These are phyloP conservation scores for Rhynchosporium secalis DNA, from an alignment of 2,329 filamentous ascomycete species.

Conservation along the genomic window DNA sequence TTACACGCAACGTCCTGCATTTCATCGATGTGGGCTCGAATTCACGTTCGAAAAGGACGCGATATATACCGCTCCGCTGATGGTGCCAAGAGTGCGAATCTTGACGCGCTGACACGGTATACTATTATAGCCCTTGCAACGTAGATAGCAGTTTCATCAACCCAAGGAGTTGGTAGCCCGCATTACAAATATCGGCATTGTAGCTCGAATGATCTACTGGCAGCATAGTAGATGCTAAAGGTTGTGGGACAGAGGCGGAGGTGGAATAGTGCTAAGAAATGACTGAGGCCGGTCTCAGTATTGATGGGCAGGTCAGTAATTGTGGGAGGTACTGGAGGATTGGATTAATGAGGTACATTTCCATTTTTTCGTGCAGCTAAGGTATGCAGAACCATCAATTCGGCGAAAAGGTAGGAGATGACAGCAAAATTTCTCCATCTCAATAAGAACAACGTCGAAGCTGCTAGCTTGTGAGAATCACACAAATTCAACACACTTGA, in stretches of 20 bases:
- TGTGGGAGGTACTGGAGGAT: background rate
- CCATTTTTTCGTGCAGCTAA: background rate
- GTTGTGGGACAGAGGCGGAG: constrained; percentile 5
- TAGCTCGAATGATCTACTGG: constrained; percentile 2
- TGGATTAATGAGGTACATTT: background rate
- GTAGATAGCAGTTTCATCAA: constrained; percentile 4
- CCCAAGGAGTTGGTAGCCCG: constrained; percentile 3
- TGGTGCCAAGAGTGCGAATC: constrained; percentile 16
- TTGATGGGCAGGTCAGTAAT: background rate
- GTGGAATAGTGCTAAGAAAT: constrained; percentile 14
- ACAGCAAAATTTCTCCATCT: no score
- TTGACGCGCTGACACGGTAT: constrained; percentile 12
- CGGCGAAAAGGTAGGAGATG: no score
- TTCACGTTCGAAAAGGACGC: constrained; percentile 3
- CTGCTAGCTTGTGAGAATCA: no score
- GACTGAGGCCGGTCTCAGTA: constrained; percentile 10
- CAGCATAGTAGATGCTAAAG: constrained; percentile 5
- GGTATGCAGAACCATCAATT: background rate
- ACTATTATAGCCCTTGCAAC: background rate
- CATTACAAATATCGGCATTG: constrained; percentile 8
- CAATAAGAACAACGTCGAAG: no score
- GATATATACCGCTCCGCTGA: constrained; percentile 16
- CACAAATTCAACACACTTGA: no score
- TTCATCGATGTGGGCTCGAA: constrained; percentile 20
- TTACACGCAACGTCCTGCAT: constrained; percentile 17